Evolutionary conservation across 1,284 basidiomycete genomes (phyloP).

Genomic region (Boletellus sp.): DNA sequence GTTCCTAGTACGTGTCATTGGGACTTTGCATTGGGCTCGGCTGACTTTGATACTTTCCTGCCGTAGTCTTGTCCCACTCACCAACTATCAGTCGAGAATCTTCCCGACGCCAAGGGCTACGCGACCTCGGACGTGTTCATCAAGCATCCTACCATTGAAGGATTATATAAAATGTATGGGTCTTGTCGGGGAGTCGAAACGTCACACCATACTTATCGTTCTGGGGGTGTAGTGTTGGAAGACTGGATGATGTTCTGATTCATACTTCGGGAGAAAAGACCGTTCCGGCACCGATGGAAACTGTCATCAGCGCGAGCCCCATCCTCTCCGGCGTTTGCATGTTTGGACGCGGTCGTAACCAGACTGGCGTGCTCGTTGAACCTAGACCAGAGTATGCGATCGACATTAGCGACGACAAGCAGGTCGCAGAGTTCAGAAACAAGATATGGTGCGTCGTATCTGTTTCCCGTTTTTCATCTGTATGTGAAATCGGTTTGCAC

Average conservation of each 20-base stretch:
- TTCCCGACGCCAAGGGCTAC: slow-evolving; percentile 34
- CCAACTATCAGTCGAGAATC: slow-evolving; percentile 28
- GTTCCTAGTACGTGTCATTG: slow-evolving; percentile 19
- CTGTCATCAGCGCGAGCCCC: slow-evolving; percentile 6
- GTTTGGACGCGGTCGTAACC: slow-evolving; percentile 24
- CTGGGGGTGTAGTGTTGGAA: slow-evolving; percentile 20
- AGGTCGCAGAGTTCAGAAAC: slow-evolving; percentile 23
- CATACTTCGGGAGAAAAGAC: slow-evolving; percentile 25
- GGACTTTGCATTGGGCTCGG: background rate
- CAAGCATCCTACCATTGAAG: slow-evolving; percentile 31
- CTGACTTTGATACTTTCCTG: background rate
- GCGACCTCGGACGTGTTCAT: slow-evolving; percentile 33
- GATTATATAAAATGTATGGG: slow-evolving; percentile 37
- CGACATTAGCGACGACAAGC: slow-evolving; percentile 17
- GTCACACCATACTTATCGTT: background rate
- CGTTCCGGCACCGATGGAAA: slow-evolving; percentile 22
- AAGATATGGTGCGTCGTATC: slow-evolving; percentile 21
- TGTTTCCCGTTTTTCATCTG: too few relatives aligned
- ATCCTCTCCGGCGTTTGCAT: slow-evolving; percentile 18
- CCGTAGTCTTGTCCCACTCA: slow-evolving; percentile 13
- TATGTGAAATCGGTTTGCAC: too few relatives aligned
- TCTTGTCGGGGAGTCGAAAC: too few relatives aligned
- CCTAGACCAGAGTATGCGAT: slow-evolving; percentile 18
- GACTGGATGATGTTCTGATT: slow-evolving; percentile 24
- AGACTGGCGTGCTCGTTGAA: slow-evolving; percentile 28